These are phyloP conservation scores for Rhizopogon vulgaris DNA, from an alignment of 768 basidiomycete genomes.

Conservation along the genomic window DNA sequence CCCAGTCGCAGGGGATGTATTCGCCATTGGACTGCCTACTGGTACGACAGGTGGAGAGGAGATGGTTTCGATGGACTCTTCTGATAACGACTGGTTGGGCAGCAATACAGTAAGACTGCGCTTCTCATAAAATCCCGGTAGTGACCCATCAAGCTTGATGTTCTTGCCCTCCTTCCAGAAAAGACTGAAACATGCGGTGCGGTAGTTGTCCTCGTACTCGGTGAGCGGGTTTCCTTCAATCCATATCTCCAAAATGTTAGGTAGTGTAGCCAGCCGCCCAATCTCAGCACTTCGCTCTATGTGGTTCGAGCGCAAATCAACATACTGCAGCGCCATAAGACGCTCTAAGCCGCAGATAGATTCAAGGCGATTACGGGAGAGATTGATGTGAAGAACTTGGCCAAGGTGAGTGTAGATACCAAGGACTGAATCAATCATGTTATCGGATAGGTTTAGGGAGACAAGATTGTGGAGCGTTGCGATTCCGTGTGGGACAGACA, in stretches of 20 bases:
- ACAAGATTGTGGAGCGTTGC: constrained; percentile 69
- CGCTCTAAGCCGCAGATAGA: constrained; percentile 94
- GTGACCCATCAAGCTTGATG: constrained; percentile 69
- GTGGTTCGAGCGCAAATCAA: constrained; percentile 77
- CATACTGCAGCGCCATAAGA: constrained; percentile 73
- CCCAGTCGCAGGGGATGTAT: constrained; percentile 7
- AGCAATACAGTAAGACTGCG: constrained; percentile 45
- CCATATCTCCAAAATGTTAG: constrained; percentile 77
- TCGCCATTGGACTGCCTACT: constrained; percentile 34
- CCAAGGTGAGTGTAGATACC: constrained; percentile 81
- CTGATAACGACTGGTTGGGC: constrained; percentile 46
- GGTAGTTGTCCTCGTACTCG: constrained; percentile 63
- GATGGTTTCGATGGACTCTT: constrained; percentile 41
- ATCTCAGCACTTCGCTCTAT: constrained; percentile 83
- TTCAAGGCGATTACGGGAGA: constrained; percentile 83
- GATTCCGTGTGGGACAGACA: constrained; percentile 79
- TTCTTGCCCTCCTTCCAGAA: constrained; percentile 82
- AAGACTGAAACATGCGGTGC: constrained; percentile 73
- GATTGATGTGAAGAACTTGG: constrained; percentile 69
- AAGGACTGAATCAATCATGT: constrained; percentile 95
- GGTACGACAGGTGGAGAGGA: constrained; percentile 58
- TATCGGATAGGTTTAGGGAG: constrained; percentile 93
- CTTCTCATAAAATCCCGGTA: constrained; percentile 68
- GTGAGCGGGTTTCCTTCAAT: constrained; percentile 80
- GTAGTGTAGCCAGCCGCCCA: constrained; percentile 72